Base-by-base conservation (phyloP, 2,329 filamentous ascomycete genomes). In the Alternaria atra region DNA sequence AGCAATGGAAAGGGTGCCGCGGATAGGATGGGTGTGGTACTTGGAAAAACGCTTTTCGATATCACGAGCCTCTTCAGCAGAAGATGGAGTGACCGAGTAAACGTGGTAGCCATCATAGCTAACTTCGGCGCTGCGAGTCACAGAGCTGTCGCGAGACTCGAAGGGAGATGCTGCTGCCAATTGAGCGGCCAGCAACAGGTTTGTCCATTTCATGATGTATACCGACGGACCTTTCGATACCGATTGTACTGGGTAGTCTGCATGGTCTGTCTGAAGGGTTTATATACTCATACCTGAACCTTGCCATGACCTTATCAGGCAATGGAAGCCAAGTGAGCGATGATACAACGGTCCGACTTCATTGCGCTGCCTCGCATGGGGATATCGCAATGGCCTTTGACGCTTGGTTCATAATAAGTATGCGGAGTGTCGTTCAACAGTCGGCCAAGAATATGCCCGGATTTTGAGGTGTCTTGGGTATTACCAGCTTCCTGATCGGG, bases 1-100 rank as follows among this genome's bases (percentile, higher is more conserved):
- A 10, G 78, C 78, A 44, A 84, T 59, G 9, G 68, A 72, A 10
- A 72, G 48, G 8, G 61, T 61, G 27, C 71, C 53, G 35, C 68
- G 68, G 17, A 68, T 60, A 6, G 65, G 60, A 54, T 72, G 69
- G 15, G 68, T 71, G 34, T 71, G 54, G 35, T 71, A 64, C 7
- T 32, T 61, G 15, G 63, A 64, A 23, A 72, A 71, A 7, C 61
- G 67, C 12, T 48, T 52, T 12, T 47, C 43, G 1, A 72, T 20
- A 5, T 60, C 52, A 17, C 57, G 65, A 29, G 67, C 69, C 60
- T 71, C 68, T 37, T 64, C 42, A 8, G 51, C 23, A 13, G 65
- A 66, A 13, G 60, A 61, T 5, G 65, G 68, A 6, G 63, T 66
- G 13, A 71, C 48, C 6, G 66, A 67, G 47, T 68, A 72, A 25